Evolutionary conservation across 805 yeast genomes (phyloP).

Genomic region (Barnettozyma salicaria): DNA sequence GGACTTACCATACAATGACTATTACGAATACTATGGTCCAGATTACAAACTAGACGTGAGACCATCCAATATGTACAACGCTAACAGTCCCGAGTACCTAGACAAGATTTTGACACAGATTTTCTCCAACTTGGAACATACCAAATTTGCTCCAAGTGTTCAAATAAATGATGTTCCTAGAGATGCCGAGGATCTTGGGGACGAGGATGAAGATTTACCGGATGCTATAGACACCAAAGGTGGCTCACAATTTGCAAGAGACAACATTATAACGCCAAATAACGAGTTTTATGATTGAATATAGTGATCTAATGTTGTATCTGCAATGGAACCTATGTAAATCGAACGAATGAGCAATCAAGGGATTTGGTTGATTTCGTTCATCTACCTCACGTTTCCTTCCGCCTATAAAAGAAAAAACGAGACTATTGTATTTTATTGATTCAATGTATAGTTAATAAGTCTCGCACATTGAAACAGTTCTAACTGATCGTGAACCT

Average conservation of each 20-base stretch:
- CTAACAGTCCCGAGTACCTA: conserved; percentile 12
- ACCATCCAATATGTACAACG: conserved; percentile 53
- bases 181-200: conserved; percentile 26
- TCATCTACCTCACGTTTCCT: no score
- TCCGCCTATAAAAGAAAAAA: no score
- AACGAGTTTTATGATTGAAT: conserved; percentile 59
- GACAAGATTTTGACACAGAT: conserved; percentile 11
- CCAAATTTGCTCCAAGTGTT: conserved; percentile 87
- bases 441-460: no score
- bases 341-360: no score
- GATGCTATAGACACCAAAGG: conserved; percentile 87
- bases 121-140: conserved; percentile 54
- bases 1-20: conserved; percentile 52
- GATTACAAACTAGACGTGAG: conserved; percentile 57
- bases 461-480: no score
- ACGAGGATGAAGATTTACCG: conserved; percentile 47
- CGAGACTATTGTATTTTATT: no score
- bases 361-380: no score
- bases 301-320: no score
- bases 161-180: conserved; percentile 91
- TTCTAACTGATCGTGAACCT: no score
- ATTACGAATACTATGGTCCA: conserved; percentile 62
- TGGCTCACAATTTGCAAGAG: conserved; percentile 82
- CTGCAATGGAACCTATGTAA: no score
- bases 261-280: conserved; percentile 59